Percentiles rank a stretch among this genome's conserved stretches.
Evolutionary conservation across 345 rosid genomes (phyloP).

Genomic region (Brassica rapa): DNA sequence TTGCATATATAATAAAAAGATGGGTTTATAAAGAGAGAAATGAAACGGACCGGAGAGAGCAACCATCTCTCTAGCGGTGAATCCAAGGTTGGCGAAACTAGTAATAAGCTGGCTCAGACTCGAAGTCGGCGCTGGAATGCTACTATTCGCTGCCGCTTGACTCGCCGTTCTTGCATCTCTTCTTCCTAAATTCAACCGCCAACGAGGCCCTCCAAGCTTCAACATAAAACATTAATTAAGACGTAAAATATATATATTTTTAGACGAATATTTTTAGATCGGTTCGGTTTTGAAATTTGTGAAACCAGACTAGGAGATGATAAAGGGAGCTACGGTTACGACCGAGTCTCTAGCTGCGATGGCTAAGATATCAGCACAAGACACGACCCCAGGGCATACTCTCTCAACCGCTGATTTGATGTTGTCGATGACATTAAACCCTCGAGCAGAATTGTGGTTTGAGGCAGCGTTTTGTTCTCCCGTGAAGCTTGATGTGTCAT

Average conservation of each 20-base stretch:
- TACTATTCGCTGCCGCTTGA: slow-evolving; percentile 68
- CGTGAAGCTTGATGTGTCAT: slow-evolving; percentile 70
- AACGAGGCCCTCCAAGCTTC: slow-evolving; percentile 79
- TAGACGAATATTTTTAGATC: neutral
- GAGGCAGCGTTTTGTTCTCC: slow-evolving; percentile 80
- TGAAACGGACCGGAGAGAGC: slow-evolving; percentile 71
- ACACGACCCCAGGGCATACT: slow-evolving; percentile 74
- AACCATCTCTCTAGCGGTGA: slow-evolving; percentile 62
- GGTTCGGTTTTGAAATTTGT: neutral
- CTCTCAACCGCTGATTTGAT: slow-evolving; percentile 75
- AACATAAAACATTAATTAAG: neutral
- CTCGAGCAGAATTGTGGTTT: slow-evolving; percentile 69
- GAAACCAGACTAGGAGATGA: neutral
- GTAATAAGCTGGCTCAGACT: slow-evolving; percentile 61
- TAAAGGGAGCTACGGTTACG: slow-evolving; percentile 39
- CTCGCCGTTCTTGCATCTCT: slow-evolving; percentile 80
- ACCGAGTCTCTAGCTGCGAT: slow-evolving; percentile 74
- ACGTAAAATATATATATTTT: neutral
- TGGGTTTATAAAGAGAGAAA: neutral
- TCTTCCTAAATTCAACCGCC: slow-evolving; percentile 83
- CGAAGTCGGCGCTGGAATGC: slow-evolving; percentile 66
- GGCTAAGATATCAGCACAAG: slow-evolving; percentile 83
- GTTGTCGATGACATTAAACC: slow-evolving; percentile 68
- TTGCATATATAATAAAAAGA: too few species aligned
- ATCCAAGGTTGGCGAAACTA: slow-evolving; percentile 58